A percentile compares a stretch with the other conserved stretches of the same genome.
Conservation (phyloP, 176 grass and related monocot genomes). For the Puccinellia tenuiflora region DNA sequence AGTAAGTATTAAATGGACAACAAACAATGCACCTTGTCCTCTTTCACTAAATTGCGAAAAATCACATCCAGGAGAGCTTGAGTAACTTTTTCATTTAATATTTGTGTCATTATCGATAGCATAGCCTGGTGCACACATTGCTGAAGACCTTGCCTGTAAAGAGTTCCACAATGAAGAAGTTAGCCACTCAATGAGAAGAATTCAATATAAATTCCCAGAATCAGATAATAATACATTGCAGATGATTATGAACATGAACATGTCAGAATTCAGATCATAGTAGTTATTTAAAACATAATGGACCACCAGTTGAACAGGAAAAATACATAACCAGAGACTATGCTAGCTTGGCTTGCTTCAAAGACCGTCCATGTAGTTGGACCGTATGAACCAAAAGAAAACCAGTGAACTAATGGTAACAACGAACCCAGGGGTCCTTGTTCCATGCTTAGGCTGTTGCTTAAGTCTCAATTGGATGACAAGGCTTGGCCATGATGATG, state of each 20-base stretch:
- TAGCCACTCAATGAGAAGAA: neutral
- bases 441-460: neutral
- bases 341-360: neutral
- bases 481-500: neutral
- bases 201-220: neutral
- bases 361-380: neutral
- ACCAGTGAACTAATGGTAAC: neutral
- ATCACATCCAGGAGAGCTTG: constrained; percentile 76
- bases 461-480: neutral
- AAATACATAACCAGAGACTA: neutral
- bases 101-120: constrained; percentile 69
- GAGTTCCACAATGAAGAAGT: neutral
- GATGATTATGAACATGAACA: neutral
- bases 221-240: neutral
- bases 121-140: constrained; percentile 67
- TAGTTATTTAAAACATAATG: neutral
- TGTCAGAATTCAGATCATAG: neutral
- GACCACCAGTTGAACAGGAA: neutral
- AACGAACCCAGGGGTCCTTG: neutral
- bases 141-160: constrained; percentile 77
- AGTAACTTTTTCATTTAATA: constrained; percentile 81
- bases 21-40: constrained; percentile 64
- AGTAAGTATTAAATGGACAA: constrained; percentile 3
- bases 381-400: neutral
- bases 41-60: constrained; percentile 75